phyloP scores from a whole-genome alignment of 1,284 basidiomycete genomes.

The Paramarasmius palmivorus region DNA sequence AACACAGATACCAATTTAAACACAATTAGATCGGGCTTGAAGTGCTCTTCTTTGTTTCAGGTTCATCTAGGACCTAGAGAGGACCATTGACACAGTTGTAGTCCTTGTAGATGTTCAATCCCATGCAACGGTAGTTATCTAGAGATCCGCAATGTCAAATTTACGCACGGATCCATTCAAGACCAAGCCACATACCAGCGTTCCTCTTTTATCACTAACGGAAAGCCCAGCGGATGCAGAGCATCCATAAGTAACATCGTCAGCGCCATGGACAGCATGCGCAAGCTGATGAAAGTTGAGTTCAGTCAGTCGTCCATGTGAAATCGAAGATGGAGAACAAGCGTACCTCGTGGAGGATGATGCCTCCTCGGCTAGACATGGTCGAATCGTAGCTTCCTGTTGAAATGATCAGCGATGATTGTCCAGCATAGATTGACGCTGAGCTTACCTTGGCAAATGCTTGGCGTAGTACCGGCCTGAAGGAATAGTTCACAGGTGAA shows the following conservation, averaged over 20 bases:
- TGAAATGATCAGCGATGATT: background rate
- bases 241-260: constrained; percentile 17
- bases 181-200: constrained; percentile 3
- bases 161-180: background rate
- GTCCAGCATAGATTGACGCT: background rate
- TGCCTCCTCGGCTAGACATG: constrained; percentile 15
- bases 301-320: background rate
- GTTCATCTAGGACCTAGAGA: background rate
- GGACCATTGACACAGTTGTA: constrained; percentile 7
- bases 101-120: constrained; percentile 6
- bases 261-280: constrained; percentile 14
- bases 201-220: constrained; percentile 15
- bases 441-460: constrained; percentile 12
- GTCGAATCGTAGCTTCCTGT: constrained; percentile 10
- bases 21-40: too few relatives aligned
- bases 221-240: constrained; percentile 5
- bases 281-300: constrained; percentile 11
- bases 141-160: background rate
- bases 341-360: constrained; percentile 17
- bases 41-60: too few relatives aligned
- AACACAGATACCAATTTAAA: too few relatives aligned
- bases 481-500: constrained; percentile 17
- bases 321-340: background rate
- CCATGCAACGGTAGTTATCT: constrained; percentile 12
- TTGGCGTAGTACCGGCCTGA: constrained; percentile 7